Evolutionary conservation across 306 rosid species (phyloP).

Genomic region (Spatholobus suberectus): DNA sequence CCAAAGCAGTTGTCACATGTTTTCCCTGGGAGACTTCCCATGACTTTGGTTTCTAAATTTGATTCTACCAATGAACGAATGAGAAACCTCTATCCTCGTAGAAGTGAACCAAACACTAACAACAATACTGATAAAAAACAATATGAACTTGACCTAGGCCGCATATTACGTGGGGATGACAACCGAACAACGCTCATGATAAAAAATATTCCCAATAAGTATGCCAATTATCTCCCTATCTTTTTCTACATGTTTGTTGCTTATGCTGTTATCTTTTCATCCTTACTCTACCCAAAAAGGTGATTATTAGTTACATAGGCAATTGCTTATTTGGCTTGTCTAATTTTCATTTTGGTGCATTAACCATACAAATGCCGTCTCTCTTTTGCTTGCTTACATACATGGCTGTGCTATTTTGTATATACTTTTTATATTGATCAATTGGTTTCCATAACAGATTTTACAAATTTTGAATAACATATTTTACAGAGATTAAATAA

Average conservation of each 20-base stretch:
- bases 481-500: constrained; percentile 7
- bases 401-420: constrained; percentile 13
- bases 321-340: constrained; percentile 14
- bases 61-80: constrained; percentile 75
- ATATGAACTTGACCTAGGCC: constrained; percentile 76
- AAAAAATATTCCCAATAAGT: constrained; percentile 92
- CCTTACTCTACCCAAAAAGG: constrained; percentile 3
- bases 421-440: constrained; percentile 14
- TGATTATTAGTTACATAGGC: constrained; percentile 15
- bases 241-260: constrained; percentile 26
- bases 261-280: constrained; percentile 27
- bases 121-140: constrained; percentile 74
- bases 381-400: constrained; percentile 22
- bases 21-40: constrained; percentile 72
- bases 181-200: constrained; percentile 83
- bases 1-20: constrained; percentile 65
- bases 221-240: constrained; percentile 40
- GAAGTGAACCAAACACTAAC: constrained; percentile 70
- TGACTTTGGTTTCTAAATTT: constrained; percentile 67
- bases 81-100: constrained; percentile 73
- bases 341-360: constrained; percentile 2
- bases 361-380: constrained; percentile 10
- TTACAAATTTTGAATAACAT: background rate
- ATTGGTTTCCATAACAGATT: background rate
- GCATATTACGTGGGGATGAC: constrained; percentile 74